These are phyloP conservation scores for Candida loeiensis DNA, from an alignment of 805 yeast species.

Conservation along the genomic window DNA sequence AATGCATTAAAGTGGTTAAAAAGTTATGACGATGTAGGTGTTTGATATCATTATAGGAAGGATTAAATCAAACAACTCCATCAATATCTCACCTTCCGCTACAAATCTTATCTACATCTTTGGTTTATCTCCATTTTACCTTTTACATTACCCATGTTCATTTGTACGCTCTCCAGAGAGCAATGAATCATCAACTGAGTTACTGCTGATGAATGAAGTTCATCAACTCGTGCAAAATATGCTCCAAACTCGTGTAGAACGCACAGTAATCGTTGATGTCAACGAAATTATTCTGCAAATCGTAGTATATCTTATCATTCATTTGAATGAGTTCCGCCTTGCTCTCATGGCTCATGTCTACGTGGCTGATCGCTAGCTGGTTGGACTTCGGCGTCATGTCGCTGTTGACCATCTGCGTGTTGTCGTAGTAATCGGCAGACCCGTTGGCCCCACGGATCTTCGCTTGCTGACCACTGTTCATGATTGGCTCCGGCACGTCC, in stretches of 20 bases:
- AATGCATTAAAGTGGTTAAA: too few relatives aligned
- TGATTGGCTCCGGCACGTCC: constrained; percentile 43
- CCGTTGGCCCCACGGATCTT: not conserved
- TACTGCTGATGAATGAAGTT: constrained; percentile 25
- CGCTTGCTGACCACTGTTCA: not conserved
- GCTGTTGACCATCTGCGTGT: constrained; percentile 6
- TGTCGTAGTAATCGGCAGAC: constrained; percentile 2
- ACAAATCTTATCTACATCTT: too few relatives aligned
- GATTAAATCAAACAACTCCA: too few relatives aligned
- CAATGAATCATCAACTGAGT: not conserved
- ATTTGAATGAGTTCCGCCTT: constrained; percentile 30
- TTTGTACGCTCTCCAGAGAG: too few relatives aligned
- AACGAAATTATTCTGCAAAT: constrained; percentile 40
- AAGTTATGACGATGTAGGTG: too few relatives aligned
- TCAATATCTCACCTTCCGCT: too few relatives aligned
- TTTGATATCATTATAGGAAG: too few relatives aligned
- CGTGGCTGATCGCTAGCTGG: constrained; percentile 9
- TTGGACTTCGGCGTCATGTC: constrained; percentile 5
- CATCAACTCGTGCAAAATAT: constrained; percentile 37
- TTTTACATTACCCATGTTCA: too few relatives aligned
- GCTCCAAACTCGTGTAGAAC: constrained; percentile 40
- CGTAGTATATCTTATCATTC: constrained; percentile 38
- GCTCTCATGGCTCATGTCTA: constrained; percentile 11
- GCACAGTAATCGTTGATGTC: constrained; percentile 45
- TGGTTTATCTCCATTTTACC: too few relatives aligned